Evolutionary conservation across 768 basidiomycete genomes (phyloP).

Genomic region (Pisolithus orientalis): DNA sequence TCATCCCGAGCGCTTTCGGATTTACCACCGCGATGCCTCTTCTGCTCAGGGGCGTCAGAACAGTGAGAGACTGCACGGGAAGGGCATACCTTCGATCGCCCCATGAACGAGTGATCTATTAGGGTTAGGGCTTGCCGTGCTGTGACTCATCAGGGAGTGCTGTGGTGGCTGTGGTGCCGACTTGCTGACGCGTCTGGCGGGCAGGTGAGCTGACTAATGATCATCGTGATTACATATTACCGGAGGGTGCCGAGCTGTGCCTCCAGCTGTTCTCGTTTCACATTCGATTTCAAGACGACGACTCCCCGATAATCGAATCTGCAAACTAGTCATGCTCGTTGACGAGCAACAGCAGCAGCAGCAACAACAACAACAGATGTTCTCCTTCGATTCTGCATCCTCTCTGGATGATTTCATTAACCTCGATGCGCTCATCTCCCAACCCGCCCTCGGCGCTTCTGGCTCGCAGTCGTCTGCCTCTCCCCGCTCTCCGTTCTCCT

Average conservation of each 20-base stretch:
- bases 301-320: not conserved
- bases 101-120: not conserved
- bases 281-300: not conserved
- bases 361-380: slow-evolving; percentile 8
- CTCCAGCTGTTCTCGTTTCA: not conserved
- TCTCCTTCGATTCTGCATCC: slow-evolving; percentile 16
- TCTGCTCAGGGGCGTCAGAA: slow-evolving; percentile 9
- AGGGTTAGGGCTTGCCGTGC: slow-evolving; percentile 1
- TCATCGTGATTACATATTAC: no score
- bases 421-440: slow-evolving; percentile 44
- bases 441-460: slow-evolving; percentile 15
- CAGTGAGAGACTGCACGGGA: not conserved
- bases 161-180: no score
- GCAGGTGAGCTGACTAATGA: no score
- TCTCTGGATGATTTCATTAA: slow-evolving; percentile 61
- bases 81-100: slow-evolving; percentile 4
- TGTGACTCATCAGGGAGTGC: not conserved
- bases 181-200: no score
- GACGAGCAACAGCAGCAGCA: slow-evolving; percentile 28
- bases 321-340: slow-evolving; percentile 31
- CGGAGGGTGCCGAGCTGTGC: not conserved
- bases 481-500: slow-evolving; percentile 34
- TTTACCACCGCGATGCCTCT: slow-evolving; percentile 10
- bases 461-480: slow-evolving; percentile 40
- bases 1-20: slow-evolving; percentile 17